Conservation (phyloP, 192 early-diverging fungal genomes). For the Piromyces finnis region DNA sequence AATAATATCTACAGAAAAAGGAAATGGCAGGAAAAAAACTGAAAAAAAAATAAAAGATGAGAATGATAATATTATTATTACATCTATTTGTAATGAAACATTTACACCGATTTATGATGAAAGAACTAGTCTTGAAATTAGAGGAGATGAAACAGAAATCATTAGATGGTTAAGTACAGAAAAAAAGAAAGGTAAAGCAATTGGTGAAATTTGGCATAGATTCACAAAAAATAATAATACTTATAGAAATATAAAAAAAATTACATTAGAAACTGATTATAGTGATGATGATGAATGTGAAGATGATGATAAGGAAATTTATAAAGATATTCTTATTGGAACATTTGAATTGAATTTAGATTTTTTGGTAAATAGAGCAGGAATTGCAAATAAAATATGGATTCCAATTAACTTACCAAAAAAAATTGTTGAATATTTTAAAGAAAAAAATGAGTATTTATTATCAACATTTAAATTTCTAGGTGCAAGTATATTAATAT, state of each 20-base stretch:
- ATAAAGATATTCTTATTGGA: not conserved
- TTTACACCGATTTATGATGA: not conserved
- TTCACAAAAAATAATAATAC: not conserved
- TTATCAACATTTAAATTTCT: not conserved
- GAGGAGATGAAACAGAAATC: not conserved
- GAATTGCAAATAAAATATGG: not conserved
- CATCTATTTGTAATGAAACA: not conserved
- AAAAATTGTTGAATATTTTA: not conserved
- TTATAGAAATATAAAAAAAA: not conserved
- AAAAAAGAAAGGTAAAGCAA: not conserved
- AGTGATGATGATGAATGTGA: not conserved
- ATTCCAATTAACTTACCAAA: not conserved
- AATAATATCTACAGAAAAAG: not conserved
- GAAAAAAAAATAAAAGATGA: not conserved
- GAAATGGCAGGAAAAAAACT: not conserved
- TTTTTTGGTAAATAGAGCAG: not conserved
- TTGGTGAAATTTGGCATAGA: not conserved
- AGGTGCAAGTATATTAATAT: not conserved
- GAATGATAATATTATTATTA: not conserved
- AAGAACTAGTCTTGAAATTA: not conserved
- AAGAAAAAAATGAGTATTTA: not conserved
- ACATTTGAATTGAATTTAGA: not conserved
- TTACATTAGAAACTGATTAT: not conserved
- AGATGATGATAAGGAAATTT: not conserved
- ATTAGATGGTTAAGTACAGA: not conserved